Conservation (phyloP, 164 flowering plant species). For the Protea cynaroides region DNA sequence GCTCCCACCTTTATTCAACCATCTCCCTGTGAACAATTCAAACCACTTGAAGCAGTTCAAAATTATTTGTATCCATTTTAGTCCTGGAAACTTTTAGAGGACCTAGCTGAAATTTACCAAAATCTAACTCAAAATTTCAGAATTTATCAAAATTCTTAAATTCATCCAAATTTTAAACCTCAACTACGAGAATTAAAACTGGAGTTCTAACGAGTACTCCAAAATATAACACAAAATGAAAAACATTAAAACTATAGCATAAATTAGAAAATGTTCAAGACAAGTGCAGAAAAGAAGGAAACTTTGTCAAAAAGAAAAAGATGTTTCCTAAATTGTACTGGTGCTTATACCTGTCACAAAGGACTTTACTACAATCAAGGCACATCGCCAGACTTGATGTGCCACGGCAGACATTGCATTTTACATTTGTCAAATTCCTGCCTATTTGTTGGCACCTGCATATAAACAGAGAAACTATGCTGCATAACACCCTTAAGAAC, state of each 20-base stretch:
- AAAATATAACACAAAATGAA: not conserved
- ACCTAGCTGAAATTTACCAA: too few relatives aligned
- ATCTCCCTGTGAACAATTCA: too few relatives aligned
- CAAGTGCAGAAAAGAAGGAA: not conserved
- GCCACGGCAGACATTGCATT: slow-evolving; percentile 53
- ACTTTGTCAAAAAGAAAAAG: not conserved
- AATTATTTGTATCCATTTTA: not conserved
- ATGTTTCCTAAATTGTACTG: not conserved
- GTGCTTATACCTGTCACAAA: slow-evolving; percentile 63
- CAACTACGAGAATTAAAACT: not conserved
- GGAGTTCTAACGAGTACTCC: not conserved
- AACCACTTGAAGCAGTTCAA: too few relatives aligned
- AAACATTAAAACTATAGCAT: not conserved
- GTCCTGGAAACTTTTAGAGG: not conserved
- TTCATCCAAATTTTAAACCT: not conserved
- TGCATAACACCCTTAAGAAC: not conserved
- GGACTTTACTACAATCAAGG: slow-evolving; percentile 48
- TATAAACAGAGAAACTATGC: slow-evolving; percentile 4
- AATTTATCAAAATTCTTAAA: not conserved
- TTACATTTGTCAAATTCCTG: slow-evolving; percentile 34
- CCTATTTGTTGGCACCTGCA: slow-evolving; percentile 72
- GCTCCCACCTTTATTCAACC: too few relatives aligned
- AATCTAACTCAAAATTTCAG: too few relatives aligned
- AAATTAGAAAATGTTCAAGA: not conserved
- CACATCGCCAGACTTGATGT: slow-evolving; percentile 65